Evolutionary conservation across 139 green algal species (phyloP).

Genomic region (Micractinium conductrix): DNA sequence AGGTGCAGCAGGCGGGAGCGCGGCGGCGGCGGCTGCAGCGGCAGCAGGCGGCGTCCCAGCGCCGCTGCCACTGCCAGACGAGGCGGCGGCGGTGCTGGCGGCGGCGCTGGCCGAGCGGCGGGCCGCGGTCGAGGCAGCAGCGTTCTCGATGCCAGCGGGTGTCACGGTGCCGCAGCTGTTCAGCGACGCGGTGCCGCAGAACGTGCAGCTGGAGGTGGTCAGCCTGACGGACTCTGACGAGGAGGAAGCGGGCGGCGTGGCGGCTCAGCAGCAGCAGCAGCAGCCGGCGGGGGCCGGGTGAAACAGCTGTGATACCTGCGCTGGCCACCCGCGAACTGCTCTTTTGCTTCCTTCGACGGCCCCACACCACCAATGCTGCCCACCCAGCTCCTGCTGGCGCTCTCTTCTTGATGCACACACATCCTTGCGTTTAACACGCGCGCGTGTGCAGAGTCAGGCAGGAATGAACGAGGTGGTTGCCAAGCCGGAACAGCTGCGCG

Average conservation of each 20-base stretch:
- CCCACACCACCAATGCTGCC: too few relatives aligned
- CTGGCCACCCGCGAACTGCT: too few relatives aligned
- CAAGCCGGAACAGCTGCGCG: too few relatives aligned
- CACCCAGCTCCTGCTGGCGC: too few relatives aligned
- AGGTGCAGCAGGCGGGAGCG: slow-evolving; percentile 11
- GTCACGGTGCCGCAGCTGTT: not conserved
- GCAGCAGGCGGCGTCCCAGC: not conserved
- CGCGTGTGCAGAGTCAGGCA: too few relatives aligned
- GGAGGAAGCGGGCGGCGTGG: not conserved
- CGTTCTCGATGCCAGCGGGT: slow-evolving; percentile 19
- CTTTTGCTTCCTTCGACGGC: too few relatives aligned
- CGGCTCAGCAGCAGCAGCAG: not conserved
- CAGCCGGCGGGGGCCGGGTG: too few relatives aligned
- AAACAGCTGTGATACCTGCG: too few relatives aligned
- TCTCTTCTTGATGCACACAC: too few relatives aligned
- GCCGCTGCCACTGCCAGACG: not conserved
- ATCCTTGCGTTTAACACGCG: too few relatives aligned
- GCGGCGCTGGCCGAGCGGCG: not conserved
- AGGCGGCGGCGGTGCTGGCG: slow-evolving; percentile 7
- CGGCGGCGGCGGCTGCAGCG: not conserved
- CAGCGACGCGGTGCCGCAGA: not conserved
- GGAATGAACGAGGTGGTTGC: too few relatives aligned
- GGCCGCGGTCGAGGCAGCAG: slow-evolving; percentile 13
- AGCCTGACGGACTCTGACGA: not conserved
- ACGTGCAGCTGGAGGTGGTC: not conserved